Conservation (phyloP, 2,329 filamentous ascomycete genomes). For the Penicillium sp. region DNA sequence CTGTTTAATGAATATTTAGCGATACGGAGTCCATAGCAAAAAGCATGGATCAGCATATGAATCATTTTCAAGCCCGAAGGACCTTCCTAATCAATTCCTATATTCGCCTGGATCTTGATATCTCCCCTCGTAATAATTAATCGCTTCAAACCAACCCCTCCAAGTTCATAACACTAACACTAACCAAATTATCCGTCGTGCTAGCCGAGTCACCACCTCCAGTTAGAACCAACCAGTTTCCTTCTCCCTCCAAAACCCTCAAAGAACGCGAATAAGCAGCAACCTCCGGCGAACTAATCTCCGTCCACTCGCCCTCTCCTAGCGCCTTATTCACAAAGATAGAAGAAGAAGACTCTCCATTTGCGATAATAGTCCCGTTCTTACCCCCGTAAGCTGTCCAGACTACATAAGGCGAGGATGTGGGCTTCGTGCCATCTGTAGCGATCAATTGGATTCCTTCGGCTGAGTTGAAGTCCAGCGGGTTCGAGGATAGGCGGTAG, state of each 20-base stretch:
- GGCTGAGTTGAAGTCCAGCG: conserved; percentile 48
- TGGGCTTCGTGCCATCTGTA: conserved; percentile 45
- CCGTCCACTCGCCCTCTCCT: conserved; percentile 49
- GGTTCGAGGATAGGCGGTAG: conserved; percentile 52
- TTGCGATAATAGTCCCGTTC: conserved; percentile 52
- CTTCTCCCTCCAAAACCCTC: conserved; percentile 40
- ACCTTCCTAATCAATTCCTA: neutral
- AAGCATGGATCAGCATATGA: neutral
- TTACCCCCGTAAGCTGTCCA: conserved; percentile 52
- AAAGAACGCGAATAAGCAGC: conserved; percentile 50
- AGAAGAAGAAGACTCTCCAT: conserved; percentile 39
- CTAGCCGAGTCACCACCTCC: conserved; percentile 20
- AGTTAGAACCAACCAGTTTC: conserved; percentile 20
- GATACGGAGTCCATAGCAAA: neutral
- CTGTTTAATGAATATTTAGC: neutral
- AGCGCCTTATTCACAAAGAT: conserved; percentile 52
- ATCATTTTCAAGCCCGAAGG: neutral
- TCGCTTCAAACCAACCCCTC: neutral
- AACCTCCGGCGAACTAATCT: conserved; percentile 42
- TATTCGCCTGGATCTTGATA: neutral
- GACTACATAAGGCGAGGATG: conserved; percentile 52
- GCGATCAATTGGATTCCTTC: conserved; percentile 44
- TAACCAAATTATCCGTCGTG: conserved; percentile 19
- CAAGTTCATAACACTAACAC: conserved; percentile 20
- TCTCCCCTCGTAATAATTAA: too few relatives aligned